Evolutionary conservation across 2,329 filamentous ascomycete species (phyloP).

Genomic region (Hypoxylon sp.): DNA sequence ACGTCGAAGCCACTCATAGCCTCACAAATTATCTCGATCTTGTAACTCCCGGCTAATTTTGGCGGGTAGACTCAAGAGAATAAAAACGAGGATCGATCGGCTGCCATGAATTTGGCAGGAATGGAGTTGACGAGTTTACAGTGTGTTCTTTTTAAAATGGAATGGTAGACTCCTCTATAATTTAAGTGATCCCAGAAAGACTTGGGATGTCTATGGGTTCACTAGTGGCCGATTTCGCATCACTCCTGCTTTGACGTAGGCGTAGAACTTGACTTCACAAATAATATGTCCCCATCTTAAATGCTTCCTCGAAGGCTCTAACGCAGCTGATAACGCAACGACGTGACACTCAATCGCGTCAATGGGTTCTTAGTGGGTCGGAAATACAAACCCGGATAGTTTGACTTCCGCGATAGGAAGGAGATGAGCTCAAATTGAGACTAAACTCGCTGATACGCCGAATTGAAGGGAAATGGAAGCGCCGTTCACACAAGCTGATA

Average conservation of each 20-base stretch:
- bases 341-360: constrained; percentile 28
- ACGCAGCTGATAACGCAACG: no score
- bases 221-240: no score
- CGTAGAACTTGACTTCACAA: no score
- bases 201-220: no score
- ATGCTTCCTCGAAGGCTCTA: no score
- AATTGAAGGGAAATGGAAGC: background rate
- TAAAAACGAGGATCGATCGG: background rate
- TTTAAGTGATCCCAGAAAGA: no score
- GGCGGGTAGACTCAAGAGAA: background rate
- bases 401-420: constrained; percentile 27
- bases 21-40: background rate
- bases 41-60: background rate
- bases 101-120: background rate
- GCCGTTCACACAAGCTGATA: background rate
- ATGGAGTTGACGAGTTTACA: background rate
- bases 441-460: background rate
- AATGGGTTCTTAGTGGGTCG: constrained; percentile 16
- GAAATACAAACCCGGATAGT: constrained; percentile 10
- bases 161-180: no score
- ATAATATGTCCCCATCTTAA: no score
- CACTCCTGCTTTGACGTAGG: no score
- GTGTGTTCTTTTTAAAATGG: no score
- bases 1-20: background rate
- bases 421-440: background rate